Percentiles rank a stretch among this genome's conserved stretches.
Conservation (phyloP, 257 asterid species). For the Mitragyna speciosa region DNA sequence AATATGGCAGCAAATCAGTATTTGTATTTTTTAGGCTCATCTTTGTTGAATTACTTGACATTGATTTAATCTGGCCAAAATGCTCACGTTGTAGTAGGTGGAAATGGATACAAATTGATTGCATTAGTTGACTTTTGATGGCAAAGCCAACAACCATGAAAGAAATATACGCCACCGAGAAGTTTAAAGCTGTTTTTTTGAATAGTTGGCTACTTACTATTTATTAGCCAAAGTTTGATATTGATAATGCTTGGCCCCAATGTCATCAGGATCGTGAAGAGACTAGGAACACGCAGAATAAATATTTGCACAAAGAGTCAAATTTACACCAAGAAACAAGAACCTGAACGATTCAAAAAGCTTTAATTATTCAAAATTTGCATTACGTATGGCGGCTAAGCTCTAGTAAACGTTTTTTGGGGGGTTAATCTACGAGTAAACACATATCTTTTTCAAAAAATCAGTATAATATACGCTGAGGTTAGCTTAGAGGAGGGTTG, state of each 20-base stretch:
- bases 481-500: not conserved
- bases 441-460: not conserved
- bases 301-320: not conserved
- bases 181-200: not conserved
- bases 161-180: not conserved
- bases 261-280: too few species aligned
- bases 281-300: not conserved
- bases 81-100: not conserved
- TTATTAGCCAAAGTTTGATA: not conserved
- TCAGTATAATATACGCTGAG: not conserved
- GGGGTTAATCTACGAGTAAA: too few species aligned
- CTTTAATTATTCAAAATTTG: not conserved
- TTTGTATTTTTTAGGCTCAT: not conserved
- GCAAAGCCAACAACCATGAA: not conserved
- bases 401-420: too few species aligned
- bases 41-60: not conserved
- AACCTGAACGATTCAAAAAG: not conserved
- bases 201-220: not conserved
- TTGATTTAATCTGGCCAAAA: not conserved
- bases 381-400: not conserved
- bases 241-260: not conserved
- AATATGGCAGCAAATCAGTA: not conserved
- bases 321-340: not conserved
- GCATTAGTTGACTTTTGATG: slow-evolving; percentile 17
- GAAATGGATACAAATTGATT: not conserved